Conservation (phyloP, 202 grass and related monocot genomes). For the Brachypodium distachyon region DNA sequence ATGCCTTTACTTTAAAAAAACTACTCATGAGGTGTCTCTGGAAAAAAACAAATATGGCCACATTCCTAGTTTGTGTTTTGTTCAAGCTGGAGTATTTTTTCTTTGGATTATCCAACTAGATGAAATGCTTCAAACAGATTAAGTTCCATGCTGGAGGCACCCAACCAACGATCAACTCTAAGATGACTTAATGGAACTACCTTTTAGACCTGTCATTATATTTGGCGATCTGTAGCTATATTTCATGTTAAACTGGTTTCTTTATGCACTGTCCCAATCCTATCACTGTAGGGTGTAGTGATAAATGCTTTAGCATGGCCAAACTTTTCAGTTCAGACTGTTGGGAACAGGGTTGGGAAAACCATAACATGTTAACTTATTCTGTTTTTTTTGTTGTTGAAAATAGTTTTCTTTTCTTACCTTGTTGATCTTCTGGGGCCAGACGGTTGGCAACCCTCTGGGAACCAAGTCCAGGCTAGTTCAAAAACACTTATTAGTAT, state of each 20-base stretch:
- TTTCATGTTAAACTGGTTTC: neutral
- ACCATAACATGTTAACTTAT: neutral
- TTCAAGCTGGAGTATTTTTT: neutral
- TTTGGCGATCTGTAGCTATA: neutral
- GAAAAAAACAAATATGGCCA: neutral
- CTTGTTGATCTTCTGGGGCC: neutral
- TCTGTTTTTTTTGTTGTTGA: neutral
- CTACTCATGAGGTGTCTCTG: neutral
- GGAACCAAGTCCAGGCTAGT: neutral
- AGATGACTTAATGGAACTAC: neutral
- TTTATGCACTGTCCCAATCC: neutral
- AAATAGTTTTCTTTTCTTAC: neutral
- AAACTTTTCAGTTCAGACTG: neutral
- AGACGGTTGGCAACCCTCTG: neutral
- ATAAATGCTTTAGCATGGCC: too few species aligned
- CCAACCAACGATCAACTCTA: neutral
- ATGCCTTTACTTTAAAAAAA: neutral
- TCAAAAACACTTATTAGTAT: neutral
- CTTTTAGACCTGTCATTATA: neutral
- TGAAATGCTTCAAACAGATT: neutral
- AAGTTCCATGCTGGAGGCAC: neutral
- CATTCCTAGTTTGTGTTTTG: neutral
- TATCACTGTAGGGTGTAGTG: too few species aligned
- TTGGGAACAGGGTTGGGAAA: neutral
- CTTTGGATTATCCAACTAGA: neutral